phyloP scores from a whole-genome alignment of 2,329 filamentous ascomycete species.

The Truncatella angustata region DNA sequence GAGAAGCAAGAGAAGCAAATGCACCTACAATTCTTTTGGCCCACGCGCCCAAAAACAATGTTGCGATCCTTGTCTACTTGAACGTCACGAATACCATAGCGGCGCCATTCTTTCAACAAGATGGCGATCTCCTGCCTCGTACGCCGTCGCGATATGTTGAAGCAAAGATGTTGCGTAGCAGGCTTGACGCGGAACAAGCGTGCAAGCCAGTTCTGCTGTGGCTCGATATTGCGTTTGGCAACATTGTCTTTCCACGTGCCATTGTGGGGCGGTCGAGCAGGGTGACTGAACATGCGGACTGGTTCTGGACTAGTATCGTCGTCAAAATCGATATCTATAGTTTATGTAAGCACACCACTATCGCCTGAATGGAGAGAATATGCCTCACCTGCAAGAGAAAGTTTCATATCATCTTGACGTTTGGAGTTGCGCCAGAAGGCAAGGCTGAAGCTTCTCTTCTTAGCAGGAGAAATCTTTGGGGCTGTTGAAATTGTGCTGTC shows the following conservation, averaged over 20 bases:
- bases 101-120: constrained; percentile 75
- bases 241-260: constrained; percentile 22
- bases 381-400: constrained; percentile 42
- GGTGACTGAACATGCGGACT: constrained; percentile 18
- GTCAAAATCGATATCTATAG: constrained; percentile 30
- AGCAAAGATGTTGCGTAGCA: constrained; percentile 70
- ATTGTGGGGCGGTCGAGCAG: constrained; percentile 13
- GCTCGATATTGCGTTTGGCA: constrained; percentile 53
- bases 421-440: constrained; percentile 54
- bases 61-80: constrained; percentile 76
- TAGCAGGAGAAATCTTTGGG: constrained; percentile 24
- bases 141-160: constrained; percentile 68
- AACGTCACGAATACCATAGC: constrained; percentile 78
- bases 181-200: constrained; percentile 89
- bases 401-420: constrained; percentile 36
- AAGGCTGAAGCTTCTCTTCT: constrained; percentile 50
- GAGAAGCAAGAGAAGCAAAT: background rate
- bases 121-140: constrained; percentile 75
- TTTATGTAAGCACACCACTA: constrained; percentile 14
- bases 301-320: constrained; percentile 25
- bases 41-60: constrained; percentile 76
- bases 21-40: constrained; percentile 72
- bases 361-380: background rate
- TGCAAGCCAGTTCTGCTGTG: constrained; percentile 82
- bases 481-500: constrained; percentile 21